phyloP scores from a whole-genome alignment of 2,329 filamentous ascomycete species.

The Diplodia mutila region DNA sequence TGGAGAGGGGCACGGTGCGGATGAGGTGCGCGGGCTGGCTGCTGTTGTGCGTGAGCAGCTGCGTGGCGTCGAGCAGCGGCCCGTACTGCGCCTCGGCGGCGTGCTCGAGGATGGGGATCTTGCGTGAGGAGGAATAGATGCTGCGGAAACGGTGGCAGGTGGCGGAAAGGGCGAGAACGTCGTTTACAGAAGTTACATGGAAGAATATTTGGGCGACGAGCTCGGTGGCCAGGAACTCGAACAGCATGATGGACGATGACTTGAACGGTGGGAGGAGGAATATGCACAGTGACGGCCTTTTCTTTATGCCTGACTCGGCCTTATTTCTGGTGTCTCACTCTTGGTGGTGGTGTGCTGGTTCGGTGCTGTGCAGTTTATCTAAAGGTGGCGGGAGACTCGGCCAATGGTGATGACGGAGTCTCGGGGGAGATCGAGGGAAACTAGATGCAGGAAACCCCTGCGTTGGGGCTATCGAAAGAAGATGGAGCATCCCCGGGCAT shows the following conservation, averaged over 20 bases:
- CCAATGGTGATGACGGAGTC: constrained; percentile 6
- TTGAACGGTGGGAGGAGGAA: not conserved
- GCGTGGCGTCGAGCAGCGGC: constrained; percentile 61
- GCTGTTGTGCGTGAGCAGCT: constrained; percentile 63
- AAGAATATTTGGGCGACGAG: constrained; percentile 61
- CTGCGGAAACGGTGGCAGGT: constrained; percentile 59
- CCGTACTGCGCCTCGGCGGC: constrained; percentile 62
- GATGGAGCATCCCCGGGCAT: constrained; percentile 34
- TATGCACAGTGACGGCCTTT: not conserved
- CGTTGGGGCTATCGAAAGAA: constrained; percentile 57
- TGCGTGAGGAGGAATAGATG: constrained; percentile 58
- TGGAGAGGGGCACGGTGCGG: constrained; percentile 57
- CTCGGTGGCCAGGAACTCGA: constrained; percentile 62
- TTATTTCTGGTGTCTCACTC: constrained; percentile 10
- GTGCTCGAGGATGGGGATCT: constrained; percentile 57
- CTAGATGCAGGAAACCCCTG: constrained; percentile 54
- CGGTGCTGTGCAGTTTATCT: constrained; percentile 17
- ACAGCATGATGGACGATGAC: constrained; percentile 51
- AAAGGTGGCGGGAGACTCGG: constrained; percentile 12
- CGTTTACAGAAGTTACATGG: constrained; percentile 55
- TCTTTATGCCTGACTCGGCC: not conserved
- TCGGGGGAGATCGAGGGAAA: constrained; percentile 31
- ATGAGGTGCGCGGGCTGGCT: constrained; percentile 61
- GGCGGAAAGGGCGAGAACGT: constrained; percentile 58
- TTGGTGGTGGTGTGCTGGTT: not conserved